Evolutionary conservation across 441 rosid species (phyloP).

Genomic region (Populus hybrid): DNA sequence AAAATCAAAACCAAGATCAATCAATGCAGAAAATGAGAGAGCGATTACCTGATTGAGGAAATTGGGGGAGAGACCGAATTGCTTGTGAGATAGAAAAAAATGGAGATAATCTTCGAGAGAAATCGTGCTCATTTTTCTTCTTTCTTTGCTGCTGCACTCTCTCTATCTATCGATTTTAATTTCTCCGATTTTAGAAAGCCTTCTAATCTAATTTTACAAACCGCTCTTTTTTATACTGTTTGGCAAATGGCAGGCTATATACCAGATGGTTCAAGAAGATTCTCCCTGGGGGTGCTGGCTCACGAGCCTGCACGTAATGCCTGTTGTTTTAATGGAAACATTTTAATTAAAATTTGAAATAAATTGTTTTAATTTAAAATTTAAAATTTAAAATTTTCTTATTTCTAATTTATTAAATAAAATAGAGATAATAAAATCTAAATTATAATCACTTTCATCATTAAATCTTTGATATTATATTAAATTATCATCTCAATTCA

Average conservation of each 20-base stretch:
- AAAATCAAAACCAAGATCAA: neutral
- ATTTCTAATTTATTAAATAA: too few relatives aligned
- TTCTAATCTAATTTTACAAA: neutral
- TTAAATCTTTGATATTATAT: too few relatives aligned
- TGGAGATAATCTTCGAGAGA: constrained; percentile 47
- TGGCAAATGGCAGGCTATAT: neutral
- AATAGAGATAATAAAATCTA: too few relatives aligned
- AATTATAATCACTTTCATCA: too few relatives aligned
- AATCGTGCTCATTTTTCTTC: constrained; percentile 22
- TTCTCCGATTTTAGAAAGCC: neutral
- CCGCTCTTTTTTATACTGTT: neutral
- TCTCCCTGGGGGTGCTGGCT: neutral
- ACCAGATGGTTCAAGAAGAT: neutral
- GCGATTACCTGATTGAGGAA: constrained; percentile 51
- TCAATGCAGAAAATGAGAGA: neutral
- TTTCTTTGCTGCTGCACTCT: neutral
- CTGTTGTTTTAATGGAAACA: too few relatives aligned
- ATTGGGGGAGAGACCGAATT: constrained; percentile 28
- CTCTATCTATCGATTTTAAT: neutral
- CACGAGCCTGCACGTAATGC: neutral
- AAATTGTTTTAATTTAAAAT: too few relatives aligned
- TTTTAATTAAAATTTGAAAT: too few relatives aligned
- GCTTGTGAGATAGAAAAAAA: constrained; percentile 32
- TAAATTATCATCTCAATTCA: too few relatives aligned
- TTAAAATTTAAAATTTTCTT: too few relatives aligned